Conservation (phyloP, 768 basidiomycete species). For the Naganishia antarctica region DNA sequence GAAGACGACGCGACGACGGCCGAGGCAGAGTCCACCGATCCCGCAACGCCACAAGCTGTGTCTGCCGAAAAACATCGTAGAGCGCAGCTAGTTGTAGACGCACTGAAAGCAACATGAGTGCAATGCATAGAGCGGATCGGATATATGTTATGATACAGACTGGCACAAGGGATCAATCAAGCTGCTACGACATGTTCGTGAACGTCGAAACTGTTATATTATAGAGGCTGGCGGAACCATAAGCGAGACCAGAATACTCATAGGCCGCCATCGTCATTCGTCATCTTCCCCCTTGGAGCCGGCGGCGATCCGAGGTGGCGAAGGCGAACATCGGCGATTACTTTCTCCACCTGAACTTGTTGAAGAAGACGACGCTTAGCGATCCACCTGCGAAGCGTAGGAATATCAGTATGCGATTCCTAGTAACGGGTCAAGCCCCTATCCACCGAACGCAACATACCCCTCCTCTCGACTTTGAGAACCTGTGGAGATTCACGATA, state of each 20-base stretch:
- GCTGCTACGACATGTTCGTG: too few relatives aligned
- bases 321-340: background rate
- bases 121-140: background rate
- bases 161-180: too few relatives aligned
- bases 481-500: background rate
- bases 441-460: background rate
- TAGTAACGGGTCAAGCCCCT: background rate
- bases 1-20: background rate
- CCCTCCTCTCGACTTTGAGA: conserved; percentile 11
- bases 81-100: conserved; percentile 6
- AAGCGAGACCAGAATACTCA: background rate
- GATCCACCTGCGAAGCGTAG: conserved; percentile 3
- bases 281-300: background rate
- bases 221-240: background rate
- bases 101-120: background rate
- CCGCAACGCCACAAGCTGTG: background rate
- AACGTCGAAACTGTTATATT: too few relatives aligned
- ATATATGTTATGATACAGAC: background rate
- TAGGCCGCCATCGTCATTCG: too few relatives aligned
- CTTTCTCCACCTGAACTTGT: conserved; percentile 26
- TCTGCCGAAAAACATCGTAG: conserved; percentile 9
- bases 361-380: conserved; percentile 16
- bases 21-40: background rate
- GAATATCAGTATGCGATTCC: background rate
- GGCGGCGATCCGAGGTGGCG: background rate